Evolutionary conservation across 805 yeast genomes (phyloP).

Genomic region (Wickerhamiella lipophila): DNA sequence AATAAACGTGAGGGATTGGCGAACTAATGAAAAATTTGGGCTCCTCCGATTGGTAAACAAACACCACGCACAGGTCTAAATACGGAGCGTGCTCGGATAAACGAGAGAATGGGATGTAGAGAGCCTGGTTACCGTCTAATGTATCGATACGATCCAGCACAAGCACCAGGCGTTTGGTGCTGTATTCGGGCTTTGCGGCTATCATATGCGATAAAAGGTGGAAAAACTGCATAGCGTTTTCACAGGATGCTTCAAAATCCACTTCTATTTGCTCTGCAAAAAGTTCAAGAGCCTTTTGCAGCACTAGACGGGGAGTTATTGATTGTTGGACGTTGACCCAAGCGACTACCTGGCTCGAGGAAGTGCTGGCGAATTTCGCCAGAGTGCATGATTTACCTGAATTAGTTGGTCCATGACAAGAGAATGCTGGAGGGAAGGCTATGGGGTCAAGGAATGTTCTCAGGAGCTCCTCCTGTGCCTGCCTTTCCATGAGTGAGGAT

Average conservation of each 20-base stretch:
- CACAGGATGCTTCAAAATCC: constrained; percentile 25
- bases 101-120: constrained; percentile 33
- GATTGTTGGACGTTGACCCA: constrained; percentile 39
- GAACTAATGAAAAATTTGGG: constrained; percentile 33
- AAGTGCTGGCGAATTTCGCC: constrained; percentile 24
- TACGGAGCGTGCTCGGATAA: constrained; percentile 33
- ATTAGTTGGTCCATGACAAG: constrained; percentile 39
- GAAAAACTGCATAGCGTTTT: constrained; percentile 35
- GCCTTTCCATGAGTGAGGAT: neutral
- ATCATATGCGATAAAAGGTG: constrained; percentile 30
- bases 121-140: constrained; percentile 33
- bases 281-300: constrained; percentile 35
- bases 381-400: constrained; percentile 38
- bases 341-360: constrained; percentile 18
- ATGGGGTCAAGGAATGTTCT: constrained; percentile 25
- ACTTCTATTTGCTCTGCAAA: constrained; percentile 28
- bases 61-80: constrained; percentile 31
- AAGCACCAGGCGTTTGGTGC: constrained; percentile 33
- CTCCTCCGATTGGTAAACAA: constrained; percentile 34
- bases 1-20: constrained; percentile 35
- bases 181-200: constrained; percentile 22
- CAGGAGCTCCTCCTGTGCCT: constrained; percentile 28
- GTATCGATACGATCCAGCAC: constrained; percentile 42
- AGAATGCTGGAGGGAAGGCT: constrained; percentile 29
- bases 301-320: constrained; percentile 35